Evolutionary conservation across 495 filamentous ascomycete genomes (phyloP).

Genomic region (Lasiosphaeris hirsuta): DNA sequence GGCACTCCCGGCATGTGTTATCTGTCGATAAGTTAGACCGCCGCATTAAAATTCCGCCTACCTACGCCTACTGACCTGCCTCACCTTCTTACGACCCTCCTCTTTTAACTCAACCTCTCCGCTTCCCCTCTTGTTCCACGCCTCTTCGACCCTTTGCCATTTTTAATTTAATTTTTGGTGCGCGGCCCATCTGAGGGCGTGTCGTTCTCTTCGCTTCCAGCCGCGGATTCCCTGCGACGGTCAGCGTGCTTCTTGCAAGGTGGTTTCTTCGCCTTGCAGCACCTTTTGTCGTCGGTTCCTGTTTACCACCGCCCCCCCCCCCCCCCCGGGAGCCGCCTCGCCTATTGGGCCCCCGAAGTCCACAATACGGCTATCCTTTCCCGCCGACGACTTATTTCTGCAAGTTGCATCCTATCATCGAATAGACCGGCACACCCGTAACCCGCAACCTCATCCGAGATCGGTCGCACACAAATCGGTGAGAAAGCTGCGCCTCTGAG

Average conservation of each 20-base stretch:
- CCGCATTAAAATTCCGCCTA: conserved; percentile 16
- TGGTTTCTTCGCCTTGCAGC: neutral
- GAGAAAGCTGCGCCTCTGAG: neutral
- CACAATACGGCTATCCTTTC: conserved; percentile 3
- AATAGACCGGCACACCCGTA: neutral
- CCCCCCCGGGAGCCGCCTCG: neutral
- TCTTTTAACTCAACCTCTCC: neutral
- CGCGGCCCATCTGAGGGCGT: neutral
- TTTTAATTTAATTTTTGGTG: neutral
- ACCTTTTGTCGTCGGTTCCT: neutral
- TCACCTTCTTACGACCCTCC: conserved; percentile 6
- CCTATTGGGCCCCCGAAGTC: neutral
- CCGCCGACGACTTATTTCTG: conserved; percentile 1
- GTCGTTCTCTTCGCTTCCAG: conserved; percentile 3
- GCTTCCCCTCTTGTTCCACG: neutral
- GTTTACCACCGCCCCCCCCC: neutral
- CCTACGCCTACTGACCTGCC: neutral
- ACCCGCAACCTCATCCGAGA: neutral
- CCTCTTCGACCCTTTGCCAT: neutral
- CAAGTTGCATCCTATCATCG: neutral
- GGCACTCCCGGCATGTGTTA: conserved; percentile 18
- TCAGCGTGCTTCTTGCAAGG: neutral
- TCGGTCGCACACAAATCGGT: neutral
- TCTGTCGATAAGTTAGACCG: conserved; percentile 18
- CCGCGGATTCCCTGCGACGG: neutral